Base-by-base conservation (phyloP, 2,329 filamentous ascomycete species). In the Ceratocystis huliohia region DNA sequence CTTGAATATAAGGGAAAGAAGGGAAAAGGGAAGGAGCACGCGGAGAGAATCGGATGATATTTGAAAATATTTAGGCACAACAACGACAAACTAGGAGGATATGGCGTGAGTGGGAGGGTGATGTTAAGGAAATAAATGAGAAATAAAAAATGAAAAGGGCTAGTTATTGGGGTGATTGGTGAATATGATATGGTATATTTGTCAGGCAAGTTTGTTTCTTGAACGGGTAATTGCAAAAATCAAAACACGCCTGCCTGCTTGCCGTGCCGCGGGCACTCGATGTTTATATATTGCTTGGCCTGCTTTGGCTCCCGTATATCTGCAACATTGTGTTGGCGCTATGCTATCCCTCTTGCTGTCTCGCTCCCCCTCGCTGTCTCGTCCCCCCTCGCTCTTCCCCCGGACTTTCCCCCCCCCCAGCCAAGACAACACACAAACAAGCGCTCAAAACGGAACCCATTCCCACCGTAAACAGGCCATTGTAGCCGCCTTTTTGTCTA, bases 1-100 rank as follows among this genome's bases (percentile, higher is more conserved):
- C 22, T 45, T 45, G n/a, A 61, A n/a, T 20, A 46, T n/a, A 48
- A 48, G 44, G 41, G 28, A 46, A 57, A 57, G 46, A 15, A 33
- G 61, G 57, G 28, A 50, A 63, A 63, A 66, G 45, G 37, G 59
- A 25, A 50, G 46, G 22, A 28, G 45, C 53, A 15, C 37, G 45
- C 61, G 61, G 61, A 50, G 61, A 63, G 44, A 63, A 63, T 50
- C 61, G 61, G 61, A 50, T 20, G 46, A 50, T 50, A 22, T 22
- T 50, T 50, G 17, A n/a, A 50, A 50, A 50, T n/a, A 50, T n/a
- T n/a, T n/a, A 8, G 22, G 22, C 17, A 22, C 33, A 8, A 10
- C 33, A 10, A 37, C 59, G 8, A 53, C n/a, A 28, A 30, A 17
- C 56, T 13, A 41, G 10, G 20, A 37, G 33, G 15, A 62, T 44